Conservation (phyloP, 371 early-diverging fungal species). For the Rhizomucor pusillus region DNA sequence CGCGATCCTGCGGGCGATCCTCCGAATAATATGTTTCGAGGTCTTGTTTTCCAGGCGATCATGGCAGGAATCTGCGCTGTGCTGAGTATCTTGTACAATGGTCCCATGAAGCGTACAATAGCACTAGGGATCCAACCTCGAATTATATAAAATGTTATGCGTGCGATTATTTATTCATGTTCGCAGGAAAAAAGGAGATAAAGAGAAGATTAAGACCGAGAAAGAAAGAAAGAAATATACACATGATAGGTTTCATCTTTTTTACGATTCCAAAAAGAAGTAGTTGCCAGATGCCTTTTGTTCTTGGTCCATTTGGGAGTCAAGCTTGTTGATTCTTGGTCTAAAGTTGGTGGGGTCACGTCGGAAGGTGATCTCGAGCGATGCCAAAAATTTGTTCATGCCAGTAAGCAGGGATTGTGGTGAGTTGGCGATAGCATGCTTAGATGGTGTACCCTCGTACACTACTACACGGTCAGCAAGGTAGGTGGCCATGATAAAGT, state of each 20-base stretch:
- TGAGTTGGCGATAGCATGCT: conserved; percentile 80
- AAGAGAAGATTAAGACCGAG: too few species aligned
- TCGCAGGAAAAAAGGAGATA: too few species aligned
- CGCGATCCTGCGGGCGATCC: conserved; percentile 35
- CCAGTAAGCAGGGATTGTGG: conserved; percentile 95
- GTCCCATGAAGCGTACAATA: conserved; percentile 27
- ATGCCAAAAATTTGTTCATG: conserved; percentile 98
- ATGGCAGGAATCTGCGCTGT: conserved; percentile 27
- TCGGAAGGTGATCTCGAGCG: conserved; percentile 98
- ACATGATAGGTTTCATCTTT: too few species aligned
- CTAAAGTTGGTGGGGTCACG: conserved; percentile 99
- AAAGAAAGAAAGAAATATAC: too few species aligned
- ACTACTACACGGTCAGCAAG: conserved; percentile 99
- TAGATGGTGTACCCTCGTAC: conserved; percentile 94
- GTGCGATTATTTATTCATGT: too few species aligned
- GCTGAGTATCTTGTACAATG: conserved; percentile 30
- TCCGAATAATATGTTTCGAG: conserved; percentile 31
- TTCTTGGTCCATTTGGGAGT: conserved; percentile 97
- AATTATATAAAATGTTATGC: too few species aligned
- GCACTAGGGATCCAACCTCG: background rate
- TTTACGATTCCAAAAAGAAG: conserved; percentile 77
- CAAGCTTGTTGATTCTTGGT: conserved; percentile 98
- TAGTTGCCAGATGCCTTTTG: conserved; percentile 95
- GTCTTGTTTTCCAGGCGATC: conserved; percentile 37
- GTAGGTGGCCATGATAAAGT: conserved; percentile 99